Base-by-base conservation (phyloP, 306 rosid species). In the Malus sylvestris region DNA sequence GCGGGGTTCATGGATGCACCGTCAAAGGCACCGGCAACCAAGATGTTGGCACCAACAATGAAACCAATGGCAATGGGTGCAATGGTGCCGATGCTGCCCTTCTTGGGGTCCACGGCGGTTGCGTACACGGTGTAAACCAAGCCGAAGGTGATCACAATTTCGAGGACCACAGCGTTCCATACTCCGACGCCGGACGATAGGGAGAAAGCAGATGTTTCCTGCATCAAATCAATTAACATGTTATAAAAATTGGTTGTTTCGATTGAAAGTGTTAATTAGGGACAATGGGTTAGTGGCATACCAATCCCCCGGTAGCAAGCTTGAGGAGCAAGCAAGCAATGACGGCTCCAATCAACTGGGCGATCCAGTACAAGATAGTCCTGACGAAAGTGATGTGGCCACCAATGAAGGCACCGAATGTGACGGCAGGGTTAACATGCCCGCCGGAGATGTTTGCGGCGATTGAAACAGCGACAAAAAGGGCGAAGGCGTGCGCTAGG, bases 1-100 rank as follows among this genome's bases (percentile, higher is more conserved):
- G 97, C 91, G 7, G 95, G 95, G 91, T 91, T 89, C 97, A 89
- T 89, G 67, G 97, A 91, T 16, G 90, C 97, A 38, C 97, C 97
- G 10, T 88, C 93, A 44, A 91, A 91, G 53, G 97, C 95, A 75
- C 97, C 95, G 38, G 93, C 97, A 65, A 87, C 91, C 74, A 91
- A 83, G 82, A 91, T 88, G 87, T 91, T 91, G 14, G 95, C 95
- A 16, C 90, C 97, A 58, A 91, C 97, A 29, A 88, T 88, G 83
- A 91, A 88, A 73, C 97, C 97, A 80, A 91, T 89, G 22, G 97
- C 97, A 49, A 89, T 81, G 46, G 97, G 96, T 65, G 97, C 97
- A 78, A 91, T 76, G n/a, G 71, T 87, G 61, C 93, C 90, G 35
- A 91, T 71, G 83, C 76, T 57, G 30, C 95, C 95, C 80, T 83